Base-by-base conservation (phyloP, 23 red algal genomes). In the Gracilaria domingensis region DNA sequence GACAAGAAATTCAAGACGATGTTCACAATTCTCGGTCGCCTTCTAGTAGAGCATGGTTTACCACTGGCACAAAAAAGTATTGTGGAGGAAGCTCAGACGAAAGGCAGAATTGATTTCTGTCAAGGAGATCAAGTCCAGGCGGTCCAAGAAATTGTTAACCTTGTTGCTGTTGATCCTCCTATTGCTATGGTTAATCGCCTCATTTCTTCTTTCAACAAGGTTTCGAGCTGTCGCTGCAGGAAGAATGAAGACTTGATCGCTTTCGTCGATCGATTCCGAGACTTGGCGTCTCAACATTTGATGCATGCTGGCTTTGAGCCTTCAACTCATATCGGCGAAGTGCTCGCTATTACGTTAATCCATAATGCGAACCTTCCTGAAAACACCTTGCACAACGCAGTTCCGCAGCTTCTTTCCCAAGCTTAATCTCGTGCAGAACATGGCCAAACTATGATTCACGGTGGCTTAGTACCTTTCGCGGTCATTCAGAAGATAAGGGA, bases 191-290 rank as follows among this genome's bases (percentile, higher is more conserved):
- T 88, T 9, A 88, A 61, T 20, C 55, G 84, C 13, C 26, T 88
- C 23, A 75, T 88, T 37, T 56, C 84, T 58, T 88, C 84, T 13
- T 88, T 56, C 67, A 34, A 77, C 12, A 77, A 75, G 50, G 84
- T 88, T 11, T 54, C 49, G 0, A 17, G 34, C 23, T 88, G 66
- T 65, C 67, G 40, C 20, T 39, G 39, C 6, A 67, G 32, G 38
- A 33, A 59, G n/a, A 30, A 77, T 34, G 65, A 88, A 66, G 67
- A 88, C 14, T 42, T 88, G 0, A 33, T 49, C 0, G 48, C 50
- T 0, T 76, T 88, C 72, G 84, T 77, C 40, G 2, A 34, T 50
- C 65, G 69, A 12, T 88, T 88, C 32, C 65, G 84, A 18, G 65
- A 37, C 4, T 25, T 88, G 0, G 84, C 84, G 21, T 34, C 70